phyloP scores from a whole-genome alignment of 345 rosid genomes.

The Sonneratia caseolaris region DNA sequence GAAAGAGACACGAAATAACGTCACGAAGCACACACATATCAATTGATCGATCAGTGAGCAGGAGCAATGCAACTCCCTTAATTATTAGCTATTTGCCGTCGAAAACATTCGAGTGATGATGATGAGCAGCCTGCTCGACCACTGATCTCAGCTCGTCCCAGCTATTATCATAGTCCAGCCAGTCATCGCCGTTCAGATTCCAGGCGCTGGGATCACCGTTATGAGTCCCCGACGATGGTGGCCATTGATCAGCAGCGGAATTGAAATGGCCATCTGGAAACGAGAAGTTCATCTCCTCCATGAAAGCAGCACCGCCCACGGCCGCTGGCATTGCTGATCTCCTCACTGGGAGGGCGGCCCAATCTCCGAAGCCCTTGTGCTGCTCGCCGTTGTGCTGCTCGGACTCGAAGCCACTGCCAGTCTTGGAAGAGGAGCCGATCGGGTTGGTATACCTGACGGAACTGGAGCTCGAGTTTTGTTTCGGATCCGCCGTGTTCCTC shows the following conservation, averaged over 20 bases:
- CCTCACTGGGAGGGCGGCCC: slow-evolving; percentile 5
- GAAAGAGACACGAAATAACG: background rate
- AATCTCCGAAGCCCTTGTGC: slow-evolving; percentile 20
- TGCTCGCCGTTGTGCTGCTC: slow-evolving; percentile 26
- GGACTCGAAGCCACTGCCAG: slow-evolving; percentile 45
- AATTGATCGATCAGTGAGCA: background rate
- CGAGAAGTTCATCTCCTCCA: slow-evolving; percentile 17
- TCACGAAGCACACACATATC: background rate
- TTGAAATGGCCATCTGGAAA: slow-evolving; percentile 3
- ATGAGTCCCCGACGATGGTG: slow-evolving; percentile 15
- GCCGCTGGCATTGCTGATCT: slow-evolving; percentile 14
- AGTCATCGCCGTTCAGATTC: slow-evolving; percentile 28
- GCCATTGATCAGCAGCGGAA: slow-evolving; percentile 6
- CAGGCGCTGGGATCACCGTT: slow-evolving; percentile 18
- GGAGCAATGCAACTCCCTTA: too few species aligned
- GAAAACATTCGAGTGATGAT: slow-evolving; percentile 10
- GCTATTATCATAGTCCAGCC: slow-evolving; percentile 36
- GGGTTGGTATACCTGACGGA: slow-evolving; percentile 13
- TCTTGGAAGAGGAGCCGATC: slow-evolving; percentile 32
- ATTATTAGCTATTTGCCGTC: slow-evolving; percentile 9
- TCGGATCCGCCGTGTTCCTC: slow-evolving; percentile 24
- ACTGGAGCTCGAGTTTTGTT: slow-evolving; percentile 9
- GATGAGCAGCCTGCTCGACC: slow-evolving; percentile 24
- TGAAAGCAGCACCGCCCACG: slow-evolving; percentile 1
- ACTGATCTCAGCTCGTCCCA: slow-evolving; percentile 69